A percentile compares a stretch with the other conserved stretches of the same genome.
Evolutionary conservation across 2,329 filamentous ascomycete species (phyloP).

Genomic region (Colletotrichum tabaci): DNA sequence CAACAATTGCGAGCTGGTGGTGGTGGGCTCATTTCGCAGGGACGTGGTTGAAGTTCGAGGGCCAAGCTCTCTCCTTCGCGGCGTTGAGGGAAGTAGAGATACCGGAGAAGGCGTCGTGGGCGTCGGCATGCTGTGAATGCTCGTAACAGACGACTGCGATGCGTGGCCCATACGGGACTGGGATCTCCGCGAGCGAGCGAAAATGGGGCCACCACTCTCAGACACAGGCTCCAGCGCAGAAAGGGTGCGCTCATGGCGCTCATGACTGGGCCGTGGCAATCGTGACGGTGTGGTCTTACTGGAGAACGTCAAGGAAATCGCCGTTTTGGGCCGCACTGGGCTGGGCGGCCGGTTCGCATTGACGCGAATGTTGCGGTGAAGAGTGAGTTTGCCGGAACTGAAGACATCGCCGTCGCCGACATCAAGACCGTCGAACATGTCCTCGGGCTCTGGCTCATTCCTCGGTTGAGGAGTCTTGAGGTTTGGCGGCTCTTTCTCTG

Average conservation of each 20-base stretch:
- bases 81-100: conserved; percentile 70
- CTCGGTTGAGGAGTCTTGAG: conserved; percentile 51
- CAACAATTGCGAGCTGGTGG: conserved; percentile 75
- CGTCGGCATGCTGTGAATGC: conserved; percentile 74
- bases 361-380: conserved; percentile 93
- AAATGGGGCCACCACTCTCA: conserved; percentile 84
- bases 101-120: conserved; percentile 71
- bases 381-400: conserved; percentile 82
- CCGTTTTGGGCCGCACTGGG: conserved; percentile 79
- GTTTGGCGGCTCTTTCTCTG: conserved; percentile 54
- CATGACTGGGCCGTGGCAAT: conserved; percentile 83
- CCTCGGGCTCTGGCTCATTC: conserved; percentile 72
- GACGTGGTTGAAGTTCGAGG: conserved; percentile 68
- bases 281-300: conserved; percentile 82
- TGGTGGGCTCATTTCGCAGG: conserved; percentile 73
- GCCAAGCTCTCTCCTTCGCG: conserved; percentile 72
- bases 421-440: conserved; percentile 90
- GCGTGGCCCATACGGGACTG: conserved; percentile 79
- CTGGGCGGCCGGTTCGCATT: conserved; percentile 80
- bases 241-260: conserved; percentile 69
- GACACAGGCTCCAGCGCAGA: conserved; percentile 93
- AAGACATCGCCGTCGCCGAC: conserved; percentile 88
- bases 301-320: conserved; percentile 92
- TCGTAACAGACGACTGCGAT: conserved; percentile 77
- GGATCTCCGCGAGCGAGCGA: conserved; percentile 70